phyloP scores from a whole-genome alignment of 306 rosid species.

The Fagus sylvatica region DNA sequence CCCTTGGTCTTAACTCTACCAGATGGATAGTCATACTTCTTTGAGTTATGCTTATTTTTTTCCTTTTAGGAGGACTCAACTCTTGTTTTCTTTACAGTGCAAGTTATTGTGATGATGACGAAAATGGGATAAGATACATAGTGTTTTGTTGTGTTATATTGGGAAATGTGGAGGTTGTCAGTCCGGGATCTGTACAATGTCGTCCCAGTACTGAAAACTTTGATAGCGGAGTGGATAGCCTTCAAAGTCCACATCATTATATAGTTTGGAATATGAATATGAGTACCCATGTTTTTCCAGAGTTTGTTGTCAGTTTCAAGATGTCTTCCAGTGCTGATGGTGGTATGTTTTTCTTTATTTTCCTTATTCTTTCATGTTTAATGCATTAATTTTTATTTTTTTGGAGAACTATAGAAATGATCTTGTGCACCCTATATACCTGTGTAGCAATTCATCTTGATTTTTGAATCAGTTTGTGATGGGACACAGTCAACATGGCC shows the following conservation, averaged over 20 bases:
- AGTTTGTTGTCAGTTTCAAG: slow-evolving; percentile 77
- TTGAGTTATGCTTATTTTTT: slow-evolving; percentile 13
- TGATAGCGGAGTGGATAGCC: slow-evolving; percentile 88
- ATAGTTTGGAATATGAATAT: slow-evolving; percentile 77
- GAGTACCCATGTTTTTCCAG: slow-evolving; percentile 85
- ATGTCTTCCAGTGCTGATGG: slow-evolving; percentile 52
- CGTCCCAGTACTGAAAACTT: slow-evolving; percentile 68
- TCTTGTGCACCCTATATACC: slow-evolving; percentile 19
- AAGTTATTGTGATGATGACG: slow-evolving; percentile 75
- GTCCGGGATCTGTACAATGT: slow-evolving; percentile 58
- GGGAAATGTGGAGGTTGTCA: slow-evolving; percentile 78
- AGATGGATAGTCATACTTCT: background rate
- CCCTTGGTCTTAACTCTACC: background rate
- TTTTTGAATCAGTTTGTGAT: background rate
- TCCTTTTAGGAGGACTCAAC: slow-evolving; percentile 34
- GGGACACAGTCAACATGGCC: background rate
- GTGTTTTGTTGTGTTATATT: slow-evolving; percentile 75
- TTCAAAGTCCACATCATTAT: slow-evolving; percentile 56
- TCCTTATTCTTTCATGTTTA: slow-evolving; percentile 8
- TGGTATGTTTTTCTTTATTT: slow-evolving; percentile 36
- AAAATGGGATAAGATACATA: slow-evolving; percentile 67
- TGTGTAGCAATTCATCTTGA: background rate
- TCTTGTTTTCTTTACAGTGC: slow-evolving; percentile 63
- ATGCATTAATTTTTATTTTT: background rate
- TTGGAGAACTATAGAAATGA: slow-evolving; percentile 10